Percentiles rank a stretch among this genome's conserved stretches.
These are phyloP conservation scores for Lolium perenne DNA, from an alignment of 176 grass and related monocot species.

Conservation along the genomic window DNA sequence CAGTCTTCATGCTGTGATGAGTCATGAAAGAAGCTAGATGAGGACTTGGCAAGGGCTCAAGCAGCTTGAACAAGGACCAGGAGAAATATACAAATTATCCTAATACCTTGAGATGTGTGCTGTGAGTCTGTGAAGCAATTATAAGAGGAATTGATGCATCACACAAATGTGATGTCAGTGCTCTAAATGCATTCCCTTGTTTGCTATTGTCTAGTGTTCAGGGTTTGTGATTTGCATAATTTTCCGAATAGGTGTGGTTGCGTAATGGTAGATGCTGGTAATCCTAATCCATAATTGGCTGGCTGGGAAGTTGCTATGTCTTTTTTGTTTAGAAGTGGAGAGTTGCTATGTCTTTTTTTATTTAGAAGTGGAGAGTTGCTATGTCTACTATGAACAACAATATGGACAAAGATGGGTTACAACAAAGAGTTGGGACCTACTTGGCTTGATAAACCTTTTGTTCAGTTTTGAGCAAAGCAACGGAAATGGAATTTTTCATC, in stretches of 20 bases:
- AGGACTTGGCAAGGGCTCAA: conserved; percentile 41
- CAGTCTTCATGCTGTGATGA: conserved; percentile 32
- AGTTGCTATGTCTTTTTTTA: background rate
- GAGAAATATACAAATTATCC: conserved; percentile 26
- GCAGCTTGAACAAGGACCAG: conserved; percentile 24
- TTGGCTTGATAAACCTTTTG: background rate
- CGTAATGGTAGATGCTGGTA: background rate
- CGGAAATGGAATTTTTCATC: background rate
- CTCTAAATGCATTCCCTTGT: conserved; percentile 12
- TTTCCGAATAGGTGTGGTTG: background rate
- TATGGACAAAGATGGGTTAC: background rate
- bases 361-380: background rate
- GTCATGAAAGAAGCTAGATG: conserved; percentile 44
- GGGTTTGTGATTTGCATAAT: background rate
- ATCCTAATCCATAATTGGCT: conserved; percentile 25
- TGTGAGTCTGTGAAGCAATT: conserved; percentile 17
- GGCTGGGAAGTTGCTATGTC: background rate
- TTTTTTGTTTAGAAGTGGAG: background rate
- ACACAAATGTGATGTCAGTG: background rate
- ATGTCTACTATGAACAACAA: background rate
- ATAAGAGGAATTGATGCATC: conserved; percentile 22
- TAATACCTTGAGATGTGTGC: conserved; percentile 16
- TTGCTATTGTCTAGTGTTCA: background rate
- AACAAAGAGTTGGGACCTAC: background rate
- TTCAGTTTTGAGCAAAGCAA: background rate